Percentiles rank a stretch among this genome's conserved stretches.
These are phyloP conservation scores for Saccharomyces pastorianus DNA, from an alignment of 1,139 yeast genomes.

Conservation along the genomic window DNA sequence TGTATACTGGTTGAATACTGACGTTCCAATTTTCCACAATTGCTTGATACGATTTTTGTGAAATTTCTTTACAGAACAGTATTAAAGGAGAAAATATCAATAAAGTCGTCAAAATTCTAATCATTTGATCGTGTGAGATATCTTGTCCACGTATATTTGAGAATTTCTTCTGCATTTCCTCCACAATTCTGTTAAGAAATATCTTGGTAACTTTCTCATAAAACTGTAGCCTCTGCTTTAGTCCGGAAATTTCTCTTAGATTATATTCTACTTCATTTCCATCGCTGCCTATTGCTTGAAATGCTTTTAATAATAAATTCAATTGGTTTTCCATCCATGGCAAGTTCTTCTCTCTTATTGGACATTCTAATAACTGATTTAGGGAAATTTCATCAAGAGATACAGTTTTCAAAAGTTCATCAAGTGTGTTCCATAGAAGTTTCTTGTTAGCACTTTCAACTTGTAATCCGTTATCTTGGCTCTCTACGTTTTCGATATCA, in stretches of 20 bases:
- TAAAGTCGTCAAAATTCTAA: conserved; percentile 37
- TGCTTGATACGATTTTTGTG: conserved; percentile 36
- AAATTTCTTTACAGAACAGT: conserved; percentile 55
- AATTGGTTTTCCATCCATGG: conserved; percentile 52
- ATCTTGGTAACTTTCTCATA: conserved; percentile 51
- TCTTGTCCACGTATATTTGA: conserved; percentile 32
- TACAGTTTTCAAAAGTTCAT: conserved; percentile 59
- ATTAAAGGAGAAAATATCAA: conserved; percentile 55
- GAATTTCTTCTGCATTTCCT: conserved; percentile 42
- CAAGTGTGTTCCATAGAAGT: conserved; percentile 58
- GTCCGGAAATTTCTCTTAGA: conserved; percentile 63
- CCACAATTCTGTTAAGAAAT: conserved; percentile 45
- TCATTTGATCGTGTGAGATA: conserved; percentile 21
- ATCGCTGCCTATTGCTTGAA: conserved; percentile 49
- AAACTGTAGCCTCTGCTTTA: conserved; percentile 55
- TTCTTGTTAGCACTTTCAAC: conserved; percentile 78
- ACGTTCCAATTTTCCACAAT: conserved; percentile 33
- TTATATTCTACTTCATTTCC: conserved; percentile 38
- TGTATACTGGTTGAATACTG: conserved; percentile 16
- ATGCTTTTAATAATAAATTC: conserved; percentile 54
- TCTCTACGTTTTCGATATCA: conserved; percentile 65
- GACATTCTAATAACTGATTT: conserved; percentile 39
- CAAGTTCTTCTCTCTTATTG: conserved; percentile 41
- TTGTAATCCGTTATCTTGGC: conserved; percentile 75
- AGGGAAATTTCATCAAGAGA: conserved; percentile 54